phyloP scores from a whole-genome alignment of 805 yeast species.

The Cyberlindnera amylophila region DNA sequence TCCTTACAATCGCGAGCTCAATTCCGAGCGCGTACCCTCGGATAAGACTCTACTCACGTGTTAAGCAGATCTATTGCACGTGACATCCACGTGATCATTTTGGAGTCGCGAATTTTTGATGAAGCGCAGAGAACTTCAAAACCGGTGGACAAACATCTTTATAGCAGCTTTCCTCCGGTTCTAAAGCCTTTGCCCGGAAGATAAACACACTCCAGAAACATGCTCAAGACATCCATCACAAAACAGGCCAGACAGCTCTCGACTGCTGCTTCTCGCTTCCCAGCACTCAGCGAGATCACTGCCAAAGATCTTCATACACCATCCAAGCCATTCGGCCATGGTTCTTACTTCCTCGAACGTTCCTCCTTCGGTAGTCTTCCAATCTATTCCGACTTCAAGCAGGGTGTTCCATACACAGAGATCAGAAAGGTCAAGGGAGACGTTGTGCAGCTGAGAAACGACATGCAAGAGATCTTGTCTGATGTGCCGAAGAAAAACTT shows the following conservation, averaged over 20 bases:
- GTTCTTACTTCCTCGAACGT: constrained; percentile 38
- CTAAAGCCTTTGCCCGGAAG: no score
- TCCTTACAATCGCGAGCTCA: no score
- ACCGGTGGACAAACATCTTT: no score
- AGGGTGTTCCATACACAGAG: constrained; percentile 64
- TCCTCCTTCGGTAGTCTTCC: constrained; percentile 70
- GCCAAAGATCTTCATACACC: constrained; percentile 27
- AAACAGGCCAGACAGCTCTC: constrained; percentile 16
- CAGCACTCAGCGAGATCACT: constrained; percentile 29
- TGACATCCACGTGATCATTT: no score
- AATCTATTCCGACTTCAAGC: constrained; percentile 68
- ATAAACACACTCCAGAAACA: neutral
- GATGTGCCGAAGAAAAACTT: constrained; percentile 44
- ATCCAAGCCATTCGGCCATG: constrained; percentile 25
- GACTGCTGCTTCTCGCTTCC: constrained; percentile 20
- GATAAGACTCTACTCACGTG: no score
- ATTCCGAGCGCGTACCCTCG: no score
- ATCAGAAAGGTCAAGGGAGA: constrained; percentile 71
- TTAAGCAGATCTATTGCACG: no score
- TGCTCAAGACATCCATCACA: constrained; percentile 7
- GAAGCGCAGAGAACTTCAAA: no score
- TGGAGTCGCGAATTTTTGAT: no score
- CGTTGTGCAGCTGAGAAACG: constrained; percentile 59
- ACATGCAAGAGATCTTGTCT: constrained; percentile 51
- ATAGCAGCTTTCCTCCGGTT: no score